Percentiles rank a stretch among this genome's conserved stretches.
These are phyloP conservation scores for Sclerotinia sclerotiorum DNA, from an alignment of 2,329 filamentous ascomycete genomes.

Conservation along the genomic window DNA sequence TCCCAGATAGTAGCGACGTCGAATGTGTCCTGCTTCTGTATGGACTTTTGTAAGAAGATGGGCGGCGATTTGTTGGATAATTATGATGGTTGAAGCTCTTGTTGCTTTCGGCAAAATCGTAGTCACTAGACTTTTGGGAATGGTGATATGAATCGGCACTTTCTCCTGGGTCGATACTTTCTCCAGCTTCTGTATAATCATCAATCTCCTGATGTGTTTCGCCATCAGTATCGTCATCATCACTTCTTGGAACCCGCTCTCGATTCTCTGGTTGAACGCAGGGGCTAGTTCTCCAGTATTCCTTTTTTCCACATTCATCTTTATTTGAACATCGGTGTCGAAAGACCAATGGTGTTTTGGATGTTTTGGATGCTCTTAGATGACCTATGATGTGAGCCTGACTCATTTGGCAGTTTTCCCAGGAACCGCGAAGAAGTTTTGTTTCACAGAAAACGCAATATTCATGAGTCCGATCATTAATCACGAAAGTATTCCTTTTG, in stretches of 20 bases:
- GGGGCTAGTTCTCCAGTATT: not conserved
- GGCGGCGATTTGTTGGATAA: not conserved
- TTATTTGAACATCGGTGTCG: not conserved
- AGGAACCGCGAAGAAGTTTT: not conserved
- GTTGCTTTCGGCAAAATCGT: not conserved
- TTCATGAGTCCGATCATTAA: not conserved
- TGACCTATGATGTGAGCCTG: not conserved
- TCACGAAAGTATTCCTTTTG: not conserved
- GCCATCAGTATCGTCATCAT: not conserved
- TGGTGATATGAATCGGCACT: not conserved
- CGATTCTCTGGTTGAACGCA: not conserved
- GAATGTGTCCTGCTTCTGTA: not conserved
- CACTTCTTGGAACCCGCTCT: not conserved
- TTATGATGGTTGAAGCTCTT: not conserved
- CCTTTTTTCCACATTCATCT: not conserved
- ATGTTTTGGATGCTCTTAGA: not conserved
- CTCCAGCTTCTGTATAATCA: not conserved
- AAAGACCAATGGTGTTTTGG: not conserved
- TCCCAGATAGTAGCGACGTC: not conserved
- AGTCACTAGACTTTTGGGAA: not conserved
- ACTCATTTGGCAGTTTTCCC: not conserved
- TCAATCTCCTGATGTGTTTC: not conserved
- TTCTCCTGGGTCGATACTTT: not conserved
- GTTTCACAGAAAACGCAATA: not conserved
- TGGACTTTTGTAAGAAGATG: not conserved